Conservation (phyloP, 495 filamentous ascomycete species). For the Cudoniella acicularis region DNA sequence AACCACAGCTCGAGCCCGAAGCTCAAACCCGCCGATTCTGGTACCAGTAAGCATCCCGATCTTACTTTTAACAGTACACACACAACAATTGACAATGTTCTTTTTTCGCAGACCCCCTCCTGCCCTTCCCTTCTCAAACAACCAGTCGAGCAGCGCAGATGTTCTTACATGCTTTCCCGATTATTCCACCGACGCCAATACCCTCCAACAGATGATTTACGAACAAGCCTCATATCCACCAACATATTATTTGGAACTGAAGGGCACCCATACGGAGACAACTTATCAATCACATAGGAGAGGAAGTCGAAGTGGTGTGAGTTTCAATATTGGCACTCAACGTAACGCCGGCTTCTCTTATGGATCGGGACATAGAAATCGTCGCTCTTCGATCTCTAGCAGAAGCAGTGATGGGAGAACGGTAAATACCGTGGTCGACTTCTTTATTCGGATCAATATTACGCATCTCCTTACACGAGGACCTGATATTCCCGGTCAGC, state of each 20-base stretch:
- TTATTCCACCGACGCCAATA: constrained; percentile 29
- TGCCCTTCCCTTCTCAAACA: constrained; percentile 17
- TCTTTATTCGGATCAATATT: constrained; percentile 48
- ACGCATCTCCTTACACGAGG: constrained; percentile 38
- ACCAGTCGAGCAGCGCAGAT: constrained; percentile 8
- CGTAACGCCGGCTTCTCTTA: not conserved
- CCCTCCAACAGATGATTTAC: constrained; percentile 40
- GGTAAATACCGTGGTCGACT: constrained; percentile 41
- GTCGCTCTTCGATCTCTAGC: not conserved
- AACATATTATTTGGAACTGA: constrained; percentile 41
- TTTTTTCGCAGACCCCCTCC: constrained; percentile 9
- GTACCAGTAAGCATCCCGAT: constrained; percentile 6
- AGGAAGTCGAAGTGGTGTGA: not conserved
- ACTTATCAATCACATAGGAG: not conserved
- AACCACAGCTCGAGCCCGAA: no score
- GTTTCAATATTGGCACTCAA: not conserved
- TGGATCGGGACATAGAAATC: not conserved
- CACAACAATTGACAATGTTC: not conserved
- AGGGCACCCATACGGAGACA: constrained; percentile 47
- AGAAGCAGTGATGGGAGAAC: constrained; percentile 42
- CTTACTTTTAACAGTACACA: not conserved
- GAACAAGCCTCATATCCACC: constrained; percentile 40
- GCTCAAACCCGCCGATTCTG: not conserved
- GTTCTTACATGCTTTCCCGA: constrained; percentile 15
- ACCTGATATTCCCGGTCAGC: constrained; percentile 1